Base-by-base conservation (phyloP, 495 filamentous ascomycete genomes). In the Wilcoxina mikolae region DNA sequence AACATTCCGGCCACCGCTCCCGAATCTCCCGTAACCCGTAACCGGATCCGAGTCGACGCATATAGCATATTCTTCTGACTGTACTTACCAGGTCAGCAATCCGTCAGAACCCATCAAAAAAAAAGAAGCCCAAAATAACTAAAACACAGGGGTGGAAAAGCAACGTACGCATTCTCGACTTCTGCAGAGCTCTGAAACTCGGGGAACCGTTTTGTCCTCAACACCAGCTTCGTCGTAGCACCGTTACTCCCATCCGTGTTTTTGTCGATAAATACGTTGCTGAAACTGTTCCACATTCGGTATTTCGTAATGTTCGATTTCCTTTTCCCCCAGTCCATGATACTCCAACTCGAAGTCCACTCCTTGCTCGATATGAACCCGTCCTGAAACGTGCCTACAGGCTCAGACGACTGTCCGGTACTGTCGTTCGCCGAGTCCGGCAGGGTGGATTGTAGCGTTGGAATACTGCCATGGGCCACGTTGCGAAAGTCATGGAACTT, bases 1-100 rank as follows among this genome's bases (percentile, higher is more conserved):
- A 88, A 87, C 55, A 85, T 73, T 31, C 82, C 83, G 0, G 80
- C 80, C 48, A 82, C 79, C 26, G 80, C 82, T 44, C 83, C 81
- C 0, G 68, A 65, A 0, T 71, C 68, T 1, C 77, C 78, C 3
- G 68, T 45, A 4, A 75, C 76, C 25, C 76, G 71, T 5, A 74
- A 73, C 18, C 75, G 71, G 60, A 87, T 76, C 20, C 84, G 79
- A 45, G 66, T 27, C 5, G 65, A 66, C 23, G 64, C 64, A 26
- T 64, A 56, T 18, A 65, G 29, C 20, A 67, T 11, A 29, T 64
- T 61, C 12, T 56, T 60, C 18, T 57, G 50, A 10, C 61, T 62
- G 25, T 44, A 4, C 7, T 15, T 20, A 10, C 27, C 23, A n/a
- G n/a, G 0, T 41, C 44, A 25, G 10, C 12, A 15, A 15, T 29